Evolutionary conservation across 371 early-diverging fungal genomes (phyloP), one percentile per base, ranked within the genome.

Genomic region (Syncephalis plumigaleata): DNA sequence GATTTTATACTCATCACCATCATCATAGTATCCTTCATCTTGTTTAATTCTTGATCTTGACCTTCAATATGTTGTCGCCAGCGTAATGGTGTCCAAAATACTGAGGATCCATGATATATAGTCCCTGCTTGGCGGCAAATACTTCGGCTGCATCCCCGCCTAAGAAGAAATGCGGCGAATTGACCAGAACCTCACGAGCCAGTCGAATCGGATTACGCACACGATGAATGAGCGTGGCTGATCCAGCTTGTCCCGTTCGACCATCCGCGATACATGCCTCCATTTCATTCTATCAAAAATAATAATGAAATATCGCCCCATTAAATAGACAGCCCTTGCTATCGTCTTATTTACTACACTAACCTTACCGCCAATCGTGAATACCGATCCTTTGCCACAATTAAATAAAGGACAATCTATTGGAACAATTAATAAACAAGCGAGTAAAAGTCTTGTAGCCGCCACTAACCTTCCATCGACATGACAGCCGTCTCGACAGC

Each of bases 221-320:
- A 2, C 46, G 49, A 3, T 55, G 54, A 15, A 67, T 50, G 25
- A 63, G 44, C 8, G 71, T 66, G 18, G 53, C 52, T 11, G 71
- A 68, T 18, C 61, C 63, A 4, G 59, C 61, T 9, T 40, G 18
- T 16, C 51, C 40, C 27, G 22, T 27, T 2, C 49, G 36, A 15
- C 68, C 71, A 39, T 65, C 53, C 66, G 67, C 66, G 20, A 70
- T 59, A 37, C 68, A 66, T 13, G 71, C 64, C 54, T 68, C 65
- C 3, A 65, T 50, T 50, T 65, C 61, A 45, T 60, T 64, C 43
- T 55, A 21, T n/a, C n/a, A n/a, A n/a, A n/a, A n/a, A n/a, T n/a
- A n/a, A n/a, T n/a, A n/a, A n/a, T n/a, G n/a, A n/a, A n/a, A n/a
- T n/a, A n/a, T 36, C 11, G 11, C 9, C 22, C 11, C 9, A 20